Conservation (phyloP, 2,329 filamentous ascomycete genomes). For the Apiospora saccharicola region DNA sequence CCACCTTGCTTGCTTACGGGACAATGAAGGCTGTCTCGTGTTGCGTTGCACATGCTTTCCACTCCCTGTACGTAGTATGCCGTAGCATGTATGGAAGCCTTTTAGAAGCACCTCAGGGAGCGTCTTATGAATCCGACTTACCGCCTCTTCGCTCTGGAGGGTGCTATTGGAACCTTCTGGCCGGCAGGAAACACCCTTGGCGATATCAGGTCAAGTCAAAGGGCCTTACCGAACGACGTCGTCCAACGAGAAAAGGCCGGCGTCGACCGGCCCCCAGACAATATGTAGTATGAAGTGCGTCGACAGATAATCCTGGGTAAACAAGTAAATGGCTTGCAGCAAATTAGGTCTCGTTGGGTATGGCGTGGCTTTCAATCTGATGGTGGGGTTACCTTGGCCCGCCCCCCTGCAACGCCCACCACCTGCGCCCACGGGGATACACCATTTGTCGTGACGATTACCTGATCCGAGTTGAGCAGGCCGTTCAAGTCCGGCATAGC, state of each 20-base stretch:
- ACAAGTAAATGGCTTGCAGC: conserved; percentile 26
- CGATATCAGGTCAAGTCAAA: conserved; percentile 19
- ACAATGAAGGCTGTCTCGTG: conserved; percentile 17
- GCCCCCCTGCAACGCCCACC: conserved; percentile 34
- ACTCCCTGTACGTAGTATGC: neutral
- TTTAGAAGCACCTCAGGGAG: conserved; percentile 25
- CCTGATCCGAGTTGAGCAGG: conserved; percentile 18
- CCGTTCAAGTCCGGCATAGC: neutral
- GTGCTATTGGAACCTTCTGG: conserved; percentile 18
- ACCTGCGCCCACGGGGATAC: conserved; percentile 34
- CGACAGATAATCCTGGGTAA: neutral
- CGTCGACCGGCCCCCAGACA: conserved; percentile 16
- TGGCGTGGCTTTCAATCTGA: conserved; percentile 22
- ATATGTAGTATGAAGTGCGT: conserved; percentile 13
- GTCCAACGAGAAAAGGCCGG: conserved; percentile 6
- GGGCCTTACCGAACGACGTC: neutral
- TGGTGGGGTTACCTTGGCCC: conserved; percentile 26
- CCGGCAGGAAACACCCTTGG: conserved; percentile 13
- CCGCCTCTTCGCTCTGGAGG: conserved; percentile 20
- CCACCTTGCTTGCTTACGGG: neutral
- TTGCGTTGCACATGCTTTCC: conserved; percentile 12
- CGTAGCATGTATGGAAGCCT: conserved; percentile 17
- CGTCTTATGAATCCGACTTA: conserved; percentile 20
- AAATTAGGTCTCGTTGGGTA: conserved; percentile 27
- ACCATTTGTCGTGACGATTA: conserved; percentile 38